Conservation (phyloP, 78 protist genomes). For the Dictyostelium firmibasis region DNA sequence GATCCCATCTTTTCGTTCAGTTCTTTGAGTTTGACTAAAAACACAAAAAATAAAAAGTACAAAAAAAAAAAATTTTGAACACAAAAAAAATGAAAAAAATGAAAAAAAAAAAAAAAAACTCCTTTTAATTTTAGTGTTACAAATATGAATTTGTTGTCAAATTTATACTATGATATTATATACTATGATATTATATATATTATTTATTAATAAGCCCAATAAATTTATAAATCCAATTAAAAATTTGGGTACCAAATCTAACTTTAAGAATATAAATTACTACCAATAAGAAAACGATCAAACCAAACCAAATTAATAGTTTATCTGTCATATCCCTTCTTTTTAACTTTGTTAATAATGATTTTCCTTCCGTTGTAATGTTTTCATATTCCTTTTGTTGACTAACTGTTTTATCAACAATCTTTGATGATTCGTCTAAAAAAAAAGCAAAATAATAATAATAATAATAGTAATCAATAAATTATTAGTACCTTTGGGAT, state of each 20-base stretch:
- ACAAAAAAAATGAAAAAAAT: background rate
- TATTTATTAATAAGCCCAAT: background rate
- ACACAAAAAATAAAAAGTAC: background rate
- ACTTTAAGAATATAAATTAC: conserved; percentile 30
- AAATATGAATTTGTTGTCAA: background rate
- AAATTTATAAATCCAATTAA: background rate
- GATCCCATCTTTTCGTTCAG: background rate
- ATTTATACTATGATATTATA: background rate
- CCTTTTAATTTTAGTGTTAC: no score
- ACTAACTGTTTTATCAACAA: conserved; percentile 28
- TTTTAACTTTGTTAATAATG: conserved; percentile 34
- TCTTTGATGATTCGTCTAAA: conserved; percentile 25
- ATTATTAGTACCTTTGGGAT: no score
- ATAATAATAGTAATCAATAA: no score
- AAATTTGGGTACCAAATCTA: conserved; percentile 14
- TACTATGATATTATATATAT: background rate
- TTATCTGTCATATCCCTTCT: conserved; percentile 64
- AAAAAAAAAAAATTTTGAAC: no score
- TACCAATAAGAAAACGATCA: conserved; percentile 24
- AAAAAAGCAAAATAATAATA: background rate
- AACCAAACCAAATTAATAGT: conserved; percentile 41
- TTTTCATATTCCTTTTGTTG: conserved; percentile 49
- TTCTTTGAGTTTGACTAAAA: background rate
- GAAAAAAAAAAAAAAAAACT: no score
- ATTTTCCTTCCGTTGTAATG: conserved; percentile 39